Conservation (phyloP, 2,329 filamentous ascomycete species). For the Atkinsonella hypoxylon region DNA sequence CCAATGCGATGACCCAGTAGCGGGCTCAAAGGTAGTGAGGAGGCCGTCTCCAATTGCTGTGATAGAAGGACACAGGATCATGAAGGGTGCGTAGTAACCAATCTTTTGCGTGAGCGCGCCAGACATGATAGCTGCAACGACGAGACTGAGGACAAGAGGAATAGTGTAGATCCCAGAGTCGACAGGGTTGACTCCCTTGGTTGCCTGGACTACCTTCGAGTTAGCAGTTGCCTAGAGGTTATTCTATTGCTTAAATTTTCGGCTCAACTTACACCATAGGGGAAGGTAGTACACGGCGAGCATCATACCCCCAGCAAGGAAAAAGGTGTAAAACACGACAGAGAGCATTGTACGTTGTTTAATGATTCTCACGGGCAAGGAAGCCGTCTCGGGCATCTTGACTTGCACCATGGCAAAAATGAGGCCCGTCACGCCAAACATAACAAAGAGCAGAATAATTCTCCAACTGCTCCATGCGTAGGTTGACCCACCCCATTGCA, state of each 20-base stretch:
- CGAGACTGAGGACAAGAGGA: conserved; percentile 43
- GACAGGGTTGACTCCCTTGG: conserved; percentile 38
- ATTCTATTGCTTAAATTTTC: not conserved
- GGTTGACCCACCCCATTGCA: conserved; percentile 49
- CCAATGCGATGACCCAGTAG: conserved; percentile 39
- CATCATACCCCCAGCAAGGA: conserved; percentile 38
- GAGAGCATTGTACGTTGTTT: conserved; percentile 41
- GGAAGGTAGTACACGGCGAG: conserved; percentile 42
- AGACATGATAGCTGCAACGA: conserved; percentile 36
- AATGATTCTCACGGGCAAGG: conserved; percentile 42
- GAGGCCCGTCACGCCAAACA: conserved; percentile 34
- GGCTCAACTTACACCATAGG: conserved; percentile 38
- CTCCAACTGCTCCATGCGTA: conserved; percentile 41
- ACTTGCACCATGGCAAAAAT: conserved; percentile 41
- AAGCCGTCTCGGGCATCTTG: conserved; percentile 41
- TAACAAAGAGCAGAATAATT: conserved; percentile 39
- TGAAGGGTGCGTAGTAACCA: conserved; percentile 48
- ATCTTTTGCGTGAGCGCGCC: conserved; percentile 37
- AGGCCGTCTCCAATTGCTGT: conserved; percentile 43
- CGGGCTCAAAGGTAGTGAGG: conserved; percentile 40
- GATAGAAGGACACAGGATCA: conserved; percentile 38
- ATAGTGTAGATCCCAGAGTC: conserved; percentile 46
- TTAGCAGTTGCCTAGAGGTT: not conserved
- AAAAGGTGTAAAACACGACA: conserved; percentile 33
- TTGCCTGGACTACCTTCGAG: conserved; percentile 33